Evolutionary conservation across 2,329 filamentous ascomycete species (phyloP), one percentile per base, ranked within the genome.

Genomic region (Fusarium denticulatum): DNA sequence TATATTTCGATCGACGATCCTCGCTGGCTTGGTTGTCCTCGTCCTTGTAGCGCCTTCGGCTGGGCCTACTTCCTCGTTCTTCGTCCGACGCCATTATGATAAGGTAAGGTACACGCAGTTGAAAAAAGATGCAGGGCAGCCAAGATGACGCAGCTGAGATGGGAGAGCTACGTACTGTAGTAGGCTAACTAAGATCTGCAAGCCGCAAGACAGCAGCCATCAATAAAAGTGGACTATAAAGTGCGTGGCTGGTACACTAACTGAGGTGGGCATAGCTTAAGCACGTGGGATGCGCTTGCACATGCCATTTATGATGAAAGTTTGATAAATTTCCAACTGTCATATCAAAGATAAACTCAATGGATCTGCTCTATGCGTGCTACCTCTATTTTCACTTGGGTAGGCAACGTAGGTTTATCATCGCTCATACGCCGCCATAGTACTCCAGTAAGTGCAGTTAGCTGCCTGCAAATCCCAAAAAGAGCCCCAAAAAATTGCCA

Each of bases 71-170:
- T 32, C 67, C 69, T 55, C 46, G 55, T n/a, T 82, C 73, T 36
- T 78, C 74, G 34, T 75, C 72, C 11, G 76, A 74, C 22, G 78
- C 73, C 81, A 82, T 81, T 47, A 22, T 46, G 57, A n/a, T 37
- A 30, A 60, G 32, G 43, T 34, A 30, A 60, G 37, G 43, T 53
- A 46, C 34, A 18, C 15, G 39, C 46, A 53, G 30, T 45, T 13
- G 20, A 71, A 42, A 32, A 34, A 47, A 40, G 24, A 59, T 43
- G 40, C 18, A 34, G 32, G 32, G 28, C 43, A 49, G n/a, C 26
- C 18, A 67, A 65, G 62, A 63, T 73, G 71, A 67, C 63, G 71
- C 57, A 56, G 60, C 39, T 61, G 52, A 62, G 47, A 53, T 65
- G 43, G 47, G 18, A 28, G 45, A 72, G 49, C 59, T 46, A 46